Evolutionary conservation across 345 rosid genomes (phyloP).

Genomic region (Reutealis trisperma): DNA sequence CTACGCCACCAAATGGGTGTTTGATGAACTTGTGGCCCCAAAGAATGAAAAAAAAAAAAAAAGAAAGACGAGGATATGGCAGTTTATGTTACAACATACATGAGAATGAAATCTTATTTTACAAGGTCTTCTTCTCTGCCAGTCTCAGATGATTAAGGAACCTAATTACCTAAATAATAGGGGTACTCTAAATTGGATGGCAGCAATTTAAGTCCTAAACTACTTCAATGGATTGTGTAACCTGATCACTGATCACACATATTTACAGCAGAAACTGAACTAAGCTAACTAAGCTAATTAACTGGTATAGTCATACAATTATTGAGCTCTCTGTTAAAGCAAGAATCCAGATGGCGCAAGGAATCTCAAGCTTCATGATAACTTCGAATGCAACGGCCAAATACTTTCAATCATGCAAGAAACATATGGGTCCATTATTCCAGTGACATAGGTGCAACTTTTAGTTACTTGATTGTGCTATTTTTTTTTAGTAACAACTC

Average conservation of each 20-base stretch:
- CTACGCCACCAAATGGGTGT: too few relatives aligned
- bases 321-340: not conserved
- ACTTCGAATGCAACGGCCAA: constrained; percentile 2
- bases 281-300: too few relatives aligned
- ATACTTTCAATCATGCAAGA: not conserved
- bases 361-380: not conserved
- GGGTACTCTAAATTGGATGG: too few relatives aligned
- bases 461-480: not conserved
- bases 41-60: too few relatives aligned
- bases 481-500: not conserved
- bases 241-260: not conserved
- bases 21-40: too few relatives aligned
- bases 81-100: too few relatives aligned
- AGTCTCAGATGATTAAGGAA: too few relatives aligned
- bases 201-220: too few relatives aligned
- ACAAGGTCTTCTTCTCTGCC: too few relatives aligned
- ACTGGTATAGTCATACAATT: not conserved
- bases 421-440: constrained; percentile 7
- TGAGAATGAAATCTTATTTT: too few relatives aligned
- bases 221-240: not conserved
- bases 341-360: not conserved
- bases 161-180: too few relatives aligned
- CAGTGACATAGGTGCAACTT: not conserved
- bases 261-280: not conserved
- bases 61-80: too few relatives aligned